Evolutionary conservation across 768 basidiomycete genomes (phyloP), one percentile per base, ranked within the genome.

Genomic region (Amyloporia xantha): DNA sequence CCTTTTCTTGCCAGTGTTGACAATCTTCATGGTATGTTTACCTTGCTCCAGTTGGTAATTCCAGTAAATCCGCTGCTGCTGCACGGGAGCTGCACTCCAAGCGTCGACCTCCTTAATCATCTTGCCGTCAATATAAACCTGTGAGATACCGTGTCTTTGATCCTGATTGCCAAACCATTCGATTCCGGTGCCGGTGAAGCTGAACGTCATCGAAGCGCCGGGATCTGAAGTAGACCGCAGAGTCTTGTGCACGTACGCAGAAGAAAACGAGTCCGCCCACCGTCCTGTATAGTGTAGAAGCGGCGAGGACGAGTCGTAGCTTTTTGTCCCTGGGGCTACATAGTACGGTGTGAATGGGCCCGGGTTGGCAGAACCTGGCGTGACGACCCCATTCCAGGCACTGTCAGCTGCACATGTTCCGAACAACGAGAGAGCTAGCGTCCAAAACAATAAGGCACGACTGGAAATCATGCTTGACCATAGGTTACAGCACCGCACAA

Each of bases 131-230:
- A 89, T 67, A 44, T 71, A 77, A 11, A 89, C 73, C 20, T 71
- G 54, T 3, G 80, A 72, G 7, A 73, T 61, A 12, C 86, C 82
- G 57, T 87, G 79, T 13, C 55, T 62, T 35, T 60, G 68, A 54
- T 76, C 79, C 35, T 67, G 71, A 57, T 71, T 75, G 25, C 87
- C 87, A 54, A 88, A 89, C 81, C 81, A 85, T 65, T 89, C 87
- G 54, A 90, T 72, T 1, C 84, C 84, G 11, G 81, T 84, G 12
- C 86, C 87, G n/a, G 68, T 68, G 64, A 88, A 88, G 2, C 73
- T 70, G 64, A 88, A 76, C 1, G 69, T 68, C 40, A 77, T 67
- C 3, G 74, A 65, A 10, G 85, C 78, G 41, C 71, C 71, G 15
- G 64, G 64, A 40, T 74, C 63, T 12, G 68, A 65, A 0, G 83